Evolutionary conservation across 192 early-diverging fungal genomes (phyloP), one percentile per base, ranked within the genome.

Genomic region (Coemansia asiatica): DNA sequence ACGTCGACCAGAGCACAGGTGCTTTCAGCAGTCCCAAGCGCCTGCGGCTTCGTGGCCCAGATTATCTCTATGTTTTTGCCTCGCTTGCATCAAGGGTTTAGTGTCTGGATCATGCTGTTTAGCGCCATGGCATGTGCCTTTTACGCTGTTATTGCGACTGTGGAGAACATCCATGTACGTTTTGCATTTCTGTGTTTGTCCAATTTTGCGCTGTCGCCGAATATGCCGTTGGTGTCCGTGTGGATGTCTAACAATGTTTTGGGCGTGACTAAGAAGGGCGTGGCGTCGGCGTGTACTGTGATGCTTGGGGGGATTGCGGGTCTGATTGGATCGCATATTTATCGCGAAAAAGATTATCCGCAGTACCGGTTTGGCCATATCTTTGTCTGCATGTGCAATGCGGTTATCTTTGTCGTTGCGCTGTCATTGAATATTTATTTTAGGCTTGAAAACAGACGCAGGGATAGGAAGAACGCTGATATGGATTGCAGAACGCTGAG

Each of bases 191-290:
- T 76, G 25, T 69, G 72, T 19, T 40, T 84, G 40, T 75, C 75
- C 13, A 76, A 68, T 57, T 74, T 68, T 70, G 85, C 73, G 0
- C 60, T 81, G 28, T 77, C 79, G 35, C 71, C 72, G 0, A 79
- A 82, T 27, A 74, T 82, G 63, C 81, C 83, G 25, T 27, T 85
- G 44, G 78, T 74, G 22, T 70, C 65, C 8, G 57, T 66, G 7
- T 90, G 88, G 88, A 75, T 88, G 67, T 75, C 83, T 8, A 85
- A 84, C 54, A 90, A 90, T 48, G 69, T 84, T 4, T 54, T 86
- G 25, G 85, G 86, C 8, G 81, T 81, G 13, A 86, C 86, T 1
- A 86, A 88, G 44, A 83, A 85, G 44, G 88, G 83, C 23, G 85
- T 87, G 8, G 84, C 79, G 0, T 57, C 78, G 23, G 78, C 72